Percentiles rank a stretch among this genome's conserved stretches.
Evolutionary conservation across 1,284 basidiomycete genomes (phyloP).

Genomic region (Inonotus hispidus): DNA sequence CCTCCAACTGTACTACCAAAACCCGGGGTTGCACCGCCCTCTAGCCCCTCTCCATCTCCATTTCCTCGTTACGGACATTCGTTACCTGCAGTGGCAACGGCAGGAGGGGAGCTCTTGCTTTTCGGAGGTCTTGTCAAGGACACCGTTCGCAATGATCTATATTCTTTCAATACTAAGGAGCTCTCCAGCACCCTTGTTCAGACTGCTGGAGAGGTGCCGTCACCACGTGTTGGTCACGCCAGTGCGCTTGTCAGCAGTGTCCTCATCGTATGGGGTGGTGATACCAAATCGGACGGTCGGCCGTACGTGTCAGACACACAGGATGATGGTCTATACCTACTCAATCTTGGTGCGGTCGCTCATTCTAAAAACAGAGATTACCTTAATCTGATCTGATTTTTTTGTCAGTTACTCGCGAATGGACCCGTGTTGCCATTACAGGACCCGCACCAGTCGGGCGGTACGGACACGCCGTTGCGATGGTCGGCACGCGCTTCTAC

Average conservation of each 20-base stretch:
- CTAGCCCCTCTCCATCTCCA: constrained; percentile 70
- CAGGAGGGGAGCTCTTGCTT: constrained; percentile 87
- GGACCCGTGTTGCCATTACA: constrained; percentile 82
- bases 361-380: constrained; percentile 11
- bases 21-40: constrained; percentile 52
- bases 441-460: constrained; percentile 80
- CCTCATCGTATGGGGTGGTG: constrained; percentile 97
- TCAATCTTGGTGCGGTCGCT: constrained; percentile 77
- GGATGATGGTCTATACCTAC: constrained; percentile 92
- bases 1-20: constrained; percentile 60
- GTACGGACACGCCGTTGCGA: constrained; percentile 94
- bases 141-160: constrained; percentile 89
- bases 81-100: constrained; percentile 79
- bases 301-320: constrained; percentile 72
- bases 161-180: constrained; percentile 80
- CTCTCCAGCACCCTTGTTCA: constrained; percentile 75
- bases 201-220: constrained; percentile 87
- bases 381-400: neutral
- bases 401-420: constrained; percentile 76
- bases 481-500: constrained; percentile 90
- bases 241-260: constrained; percentile 95
- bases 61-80: constrained; percentile 98
- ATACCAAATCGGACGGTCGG: constrained; percentile 76
- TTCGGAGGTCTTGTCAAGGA: constrained; percentile 97
- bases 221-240: constrained; percentile 91